A percentile compares a stretch with the other conserved stretches of the same genome.
phyloP scores from a whole-genome alignment of 202 grass and related monocot species.

The Setaria italica region DNA sequence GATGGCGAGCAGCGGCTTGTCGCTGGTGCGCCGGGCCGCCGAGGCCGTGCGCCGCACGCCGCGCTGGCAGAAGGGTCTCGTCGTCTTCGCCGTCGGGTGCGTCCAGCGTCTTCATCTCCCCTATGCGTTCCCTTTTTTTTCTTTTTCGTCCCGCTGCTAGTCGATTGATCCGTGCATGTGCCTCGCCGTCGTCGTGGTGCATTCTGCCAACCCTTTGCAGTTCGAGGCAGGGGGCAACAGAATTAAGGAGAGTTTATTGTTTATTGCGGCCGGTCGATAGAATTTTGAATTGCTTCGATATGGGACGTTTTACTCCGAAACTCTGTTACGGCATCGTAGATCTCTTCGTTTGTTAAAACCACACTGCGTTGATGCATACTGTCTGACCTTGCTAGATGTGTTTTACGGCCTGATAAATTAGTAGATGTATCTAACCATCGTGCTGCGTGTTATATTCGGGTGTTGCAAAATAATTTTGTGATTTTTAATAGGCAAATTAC shows the following conservation, averaged over 20 bases:
- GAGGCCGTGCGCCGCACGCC: slow-evolving; percentile 51
- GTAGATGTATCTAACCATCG: slow-evolving; percentile 15
- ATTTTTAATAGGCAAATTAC: background rate
- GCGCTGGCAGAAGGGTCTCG: slow-evolving; percentile 54
- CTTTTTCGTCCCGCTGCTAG: background rate
- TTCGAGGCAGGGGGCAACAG: background rate
- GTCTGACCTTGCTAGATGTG: background rate
- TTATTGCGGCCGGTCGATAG: background rate
- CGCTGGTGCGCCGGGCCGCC: slow-evolving; percentile 49
- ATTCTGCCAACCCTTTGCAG: background rate
- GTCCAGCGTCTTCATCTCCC: slow-evolving; percentile 1
- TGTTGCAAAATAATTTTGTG: background rate
- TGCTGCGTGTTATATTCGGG: background rate
- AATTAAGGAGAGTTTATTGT: background rate
- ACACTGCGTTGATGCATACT: background rate
- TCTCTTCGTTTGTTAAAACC: background rate
- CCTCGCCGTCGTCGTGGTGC: background rate
- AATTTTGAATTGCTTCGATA: background rate
- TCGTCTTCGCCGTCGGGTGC: slow-evolving; percentile 52
- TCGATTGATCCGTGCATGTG: slow-evolving; percentile 10
- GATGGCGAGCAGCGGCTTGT: slow-evolving; percentile 39
- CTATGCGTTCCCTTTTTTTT: background rate
- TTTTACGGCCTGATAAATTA: background rate
- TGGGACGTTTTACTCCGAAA: background rate
- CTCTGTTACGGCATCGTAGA: background rate